Evolutionary conservation across 23 red algal species (phyloP).

Genomic region (Pyropia haitanensis): DNA sequence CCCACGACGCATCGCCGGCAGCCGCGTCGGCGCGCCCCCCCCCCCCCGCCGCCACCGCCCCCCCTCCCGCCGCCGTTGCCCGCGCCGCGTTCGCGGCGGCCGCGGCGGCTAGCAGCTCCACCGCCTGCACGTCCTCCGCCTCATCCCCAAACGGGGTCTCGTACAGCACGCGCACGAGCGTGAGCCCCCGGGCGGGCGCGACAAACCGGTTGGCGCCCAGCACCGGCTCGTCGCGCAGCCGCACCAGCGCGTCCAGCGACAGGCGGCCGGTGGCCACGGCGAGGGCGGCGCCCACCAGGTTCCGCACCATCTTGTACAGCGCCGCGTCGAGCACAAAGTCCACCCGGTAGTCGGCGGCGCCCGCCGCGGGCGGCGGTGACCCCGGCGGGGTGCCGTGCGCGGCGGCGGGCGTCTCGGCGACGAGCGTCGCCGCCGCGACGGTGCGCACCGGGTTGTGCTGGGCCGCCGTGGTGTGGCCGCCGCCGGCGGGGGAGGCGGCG

Average conservation of each 20-base stretch:
- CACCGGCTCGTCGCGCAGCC: constrained; percentile 4
- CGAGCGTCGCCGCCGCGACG: constrained; percentile 23
- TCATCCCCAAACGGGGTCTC: no score
- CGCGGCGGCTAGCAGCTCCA: no score
- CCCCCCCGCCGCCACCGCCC: no score
- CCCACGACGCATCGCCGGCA: no score
- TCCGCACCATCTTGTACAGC: constrained; percentile 89
- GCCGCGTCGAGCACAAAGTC: constrained; percentile 82
- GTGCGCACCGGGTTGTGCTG: constrained; percentile 55
- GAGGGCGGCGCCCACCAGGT: constrained; percentile 69
- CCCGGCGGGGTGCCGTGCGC: no score
- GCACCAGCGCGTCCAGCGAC: constrained; percentile 23
- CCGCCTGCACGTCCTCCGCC: no score
- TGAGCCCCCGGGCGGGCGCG: no score
- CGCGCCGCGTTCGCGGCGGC: no score
- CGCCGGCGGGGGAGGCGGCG: constrained; percentile 13
- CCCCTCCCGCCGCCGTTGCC: no score
- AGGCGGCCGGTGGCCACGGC: constrained; percentile 35
- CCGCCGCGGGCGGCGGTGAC: neutral
- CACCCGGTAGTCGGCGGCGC: constrained; percentile 44
- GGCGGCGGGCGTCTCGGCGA: constrained; percentile 9
- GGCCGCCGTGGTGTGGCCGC: constrained; percentile 14
- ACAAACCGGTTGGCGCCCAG: no score
- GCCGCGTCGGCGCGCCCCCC: no score
- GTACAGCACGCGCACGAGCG: no score